These are phyloP conservation scores for Pilasporangium apinafurcum DNA, from an alignment of 352 stramenopile species.

Conservation along the genomic window DNA sequence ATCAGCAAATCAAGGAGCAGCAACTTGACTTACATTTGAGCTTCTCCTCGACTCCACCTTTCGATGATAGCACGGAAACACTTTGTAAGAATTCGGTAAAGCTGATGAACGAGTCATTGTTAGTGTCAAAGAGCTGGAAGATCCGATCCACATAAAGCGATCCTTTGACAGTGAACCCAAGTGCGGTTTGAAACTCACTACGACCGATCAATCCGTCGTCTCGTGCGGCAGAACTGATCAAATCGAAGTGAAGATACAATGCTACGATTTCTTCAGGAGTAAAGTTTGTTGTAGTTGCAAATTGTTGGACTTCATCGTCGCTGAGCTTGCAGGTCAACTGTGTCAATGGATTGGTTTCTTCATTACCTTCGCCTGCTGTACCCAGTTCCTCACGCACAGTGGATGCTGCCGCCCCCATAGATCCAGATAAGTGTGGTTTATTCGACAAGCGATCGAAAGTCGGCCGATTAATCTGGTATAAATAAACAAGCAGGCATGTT, in stretches of 20 bases:
- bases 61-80: slow-evolving; percentile 66
- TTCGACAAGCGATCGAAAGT: background rate
- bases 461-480: too few relatives aligned
- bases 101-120: slow-evolving; percentile 75
- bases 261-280: slow-evolving; percentile 51
- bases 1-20: background rate
- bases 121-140: slow-evolving; percentile 75
- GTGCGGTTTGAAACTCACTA: slow-evolving; percentile 72
- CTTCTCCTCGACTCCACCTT: slow-evolving; percentile 58
- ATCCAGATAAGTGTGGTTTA: background rate
- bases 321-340: slow-evolving; percentile 50
- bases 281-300: slow-evolving; percentile 40
- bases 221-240: slow-evolving; percentile 54
- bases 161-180: slow-evolving; percentile 74
- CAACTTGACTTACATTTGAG: slow-evolving; percentile 43
- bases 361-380: background rate
- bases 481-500: too few relatives aligned
- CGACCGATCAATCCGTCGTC: slow-evolving; percentile 72
- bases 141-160: slow-evolving; percentile 81
- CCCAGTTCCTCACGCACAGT: slow-evolving; percentile 42
- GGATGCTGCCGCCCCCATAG: slow-evolving; percentile 60
- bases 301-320: slow-evolving; percentile 37
- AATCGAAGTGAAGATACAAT: slow-evolving; percentile 54
- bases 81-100: slow-evolving; percentile 77
- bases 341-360: background rate